Percentiles rank a stretch among this genome's conserved stretches.
Evolutionary conservation across 2,329 filamentous ascomycete genomes (phyloP).

Genomic region (Ophiostoma quercus): DNA sequence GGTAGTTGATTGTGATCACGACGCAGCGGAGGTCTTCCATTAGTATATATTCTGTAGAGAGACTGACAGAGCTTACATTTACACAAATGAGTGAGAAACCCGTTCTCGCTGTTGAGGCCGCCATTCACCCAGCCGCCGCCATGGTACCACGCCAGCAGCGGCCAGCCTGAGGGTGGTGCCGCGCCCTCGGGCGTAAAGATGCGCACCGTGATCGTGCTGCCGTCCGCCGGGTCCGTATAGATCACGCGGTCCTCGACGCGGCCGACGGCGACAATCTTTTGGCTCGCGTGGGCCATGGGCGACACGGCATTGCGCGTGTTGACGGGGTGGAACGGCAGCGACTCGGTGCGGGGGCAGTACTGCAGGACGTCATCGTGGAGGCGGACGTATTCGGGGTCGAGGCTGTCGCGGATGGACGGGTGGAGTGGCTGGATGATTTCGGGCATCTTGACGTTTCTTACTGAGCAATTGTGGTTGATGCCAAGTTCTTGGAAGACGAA

Average conservation of each 20-base stretch:
- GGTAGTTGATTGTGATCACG: slow-evolving; percentile 24
- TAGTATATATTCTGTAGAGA: too few relatives aligned
- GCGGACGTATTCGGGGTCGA: slow-evolving; percentile 38
- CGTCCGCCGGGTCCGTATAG: slow-evolving; percentile 30
- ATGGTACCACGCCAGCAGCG: slow-evolving; percentile 52
- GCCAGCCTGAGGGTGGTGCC: slow-evolving; percentile 45
- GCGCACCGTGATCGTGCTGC: slow-evolving; percentile 40
- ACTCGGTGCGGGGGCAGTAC: slow-evolving; percentile 35
- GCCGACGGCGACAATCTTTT: slow-evolving; percentile 35
- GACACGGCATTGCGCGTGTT: slow-evolving; percentile 14
- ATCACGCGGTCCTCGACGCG: slow-evolving; percentile 43
- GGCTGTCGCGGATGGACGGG: slow-evolving; percentile 31
- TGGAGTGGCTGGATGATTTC: slow-evolving; percentile 33
- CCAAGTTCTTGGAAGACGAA: not conserved
- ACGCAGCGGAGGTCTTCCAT: slow-evolving; percentile 12
- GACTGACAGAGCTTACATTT: slow-evolving; percentile 6
- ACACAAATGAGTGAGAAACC: slow-evolving; percentile 51
- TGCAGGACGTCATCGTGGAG: slow-evolving; percentile 38
- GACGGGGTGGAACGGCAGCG: slow-evolving; percentile 9
- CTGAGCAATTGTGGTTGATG: not conserved
- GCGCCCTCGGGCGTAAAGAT: slow-evolving; percentile 47
- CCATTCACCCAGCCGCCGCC: slow-evolving; percentile 57
- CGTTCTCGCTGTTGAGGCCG: slow-evolving; percentile 54
- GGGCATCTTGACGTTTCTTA: not conserved
- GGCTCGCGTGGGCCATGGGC: slow-evolving; percentile 20